A percentile compares a stretch with the other conserved stretches of the same genome.
phyloP scores from a whole-genome alignment of 1,284 basidiomycete genomes.

The Agroathelia rolfsii region DNA sequence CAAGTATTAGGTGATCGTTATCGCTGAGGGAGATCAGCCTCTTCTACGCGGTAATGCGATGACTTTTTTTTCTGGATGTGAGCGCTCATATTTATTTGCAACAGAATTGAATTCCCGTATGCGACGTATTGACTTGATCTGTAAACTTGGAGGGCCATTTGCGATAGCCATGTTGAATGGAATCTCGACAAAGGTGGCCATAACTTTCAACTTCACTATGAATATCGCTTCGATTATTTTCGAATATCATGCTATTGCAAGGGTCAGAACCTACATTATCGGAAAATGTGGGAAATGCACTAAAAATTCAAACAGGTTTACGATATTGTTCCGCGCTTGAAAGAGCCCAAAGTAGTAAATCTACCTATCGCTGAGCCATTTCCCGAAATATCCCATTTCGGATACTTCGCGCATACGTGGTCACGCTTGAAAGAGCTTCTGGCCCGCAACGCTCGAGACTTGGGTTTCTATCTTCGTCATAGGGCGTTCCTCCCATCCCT shows the following conservation, averaged over 20 bases:
- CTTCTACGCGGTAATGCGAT: conserved; percentile 7
- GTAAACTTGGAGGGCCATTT: conserved; percentile 17
- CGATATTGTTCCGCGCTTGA: too few species aligned
- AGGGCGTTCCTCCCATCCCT: conserved; percentile 16
- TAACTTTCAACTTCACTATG: conserved; percentile 10
- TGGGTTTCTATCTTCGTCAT: conserved; percentile 14
- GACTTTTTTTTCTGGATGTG: too few species aligned
- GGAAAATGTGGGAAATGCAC: too few species aligned
- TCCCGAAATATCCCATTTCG: too few species aligned
- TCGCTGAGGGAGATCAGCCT: conserved; percentile 9
- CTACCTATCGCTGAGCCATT: too few species aligned
- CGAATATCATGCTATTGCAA: conserved; percentile 16
- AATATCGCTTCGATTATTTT: conserved; percentile 13
- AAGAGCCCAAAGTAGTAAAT: too few species aligned
- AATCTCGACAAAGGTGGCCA: conserved; percentile 14
- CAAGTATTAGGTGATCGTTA: conserved; percentile 7
- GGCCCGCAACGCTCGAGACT: too few species aligned
- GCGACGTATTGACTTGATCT: conserved; percentile 18
- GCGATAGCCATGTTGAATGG: conserved; percentile 16
- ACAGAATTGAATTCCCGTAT: conserved; percentile 19
- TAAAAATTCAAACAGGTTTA: too few species aligned
- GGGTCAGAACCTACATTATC: too few species aligned
- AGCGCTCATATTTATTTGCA: too few species aligned
- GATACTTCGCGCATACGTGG: too few species aligned
- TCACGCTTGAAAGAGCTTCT: too few species aligned